phyloP scores from a whole-genome alignment of 2,329 filamentous ascomycete genomes.

The Ophidiomyces ophidiicola region DNA sequence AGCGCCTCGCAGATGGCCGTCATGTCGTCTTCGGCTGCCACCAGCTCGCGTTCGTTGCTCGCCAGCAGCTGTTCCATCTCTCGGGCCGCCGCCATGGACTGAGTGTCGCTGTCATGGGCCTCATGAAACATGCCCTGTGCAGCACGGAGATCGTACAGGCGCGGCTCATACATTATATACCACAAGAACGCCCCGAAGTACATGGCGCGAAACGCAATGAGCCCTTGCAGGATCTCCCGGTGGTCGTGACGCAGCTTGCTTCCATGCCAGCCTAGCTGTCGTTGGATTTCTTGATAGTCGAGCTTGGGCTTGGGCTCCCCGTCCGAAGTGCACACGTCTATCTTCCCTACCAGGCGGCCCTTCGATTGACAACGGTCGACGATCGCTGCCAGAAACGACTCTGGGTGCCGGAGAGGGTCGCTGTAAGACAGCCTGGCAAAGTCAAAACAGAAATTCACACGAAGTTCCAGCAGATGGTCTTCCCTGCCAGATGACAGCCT shows the following conservation, averaged over 20 bases:
- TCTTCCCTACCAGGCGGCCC: background rate
- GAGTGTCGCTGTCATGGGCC: no score
- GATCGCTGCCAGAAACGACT: background rate
- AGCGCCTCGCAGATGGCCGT: background rate
- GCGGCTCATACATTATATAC: background rate
- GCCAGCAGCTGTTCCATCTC: background rate
- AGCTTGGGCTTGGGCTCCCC: background rate
- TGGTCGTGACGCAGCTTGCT: background rate
- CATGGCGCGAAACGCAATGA: background rate
- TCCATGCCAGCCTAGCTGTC: background rate
- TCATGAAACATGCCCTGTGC: no score
- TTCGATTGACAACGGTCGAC: background rate
- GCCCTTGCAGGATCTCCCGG: background rate
- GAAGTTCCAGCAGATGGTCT: background rate
- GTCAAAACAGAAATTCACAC: background rate
- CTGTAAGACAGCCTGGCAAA: background rate
- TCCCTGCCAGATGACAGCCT: background rate
- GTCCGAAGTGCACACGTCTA: background rate
- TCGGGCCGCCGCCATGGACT: no score
- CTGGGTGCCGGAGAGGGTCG: background rate
- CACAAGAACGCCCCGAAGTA: slow-evolving; percentile 1
- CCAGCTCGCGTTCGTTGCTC: background rate
- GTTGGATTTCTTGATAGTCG: background rate
- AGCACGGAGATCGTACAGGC: background rate
- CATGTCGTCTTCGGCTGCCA: background rate